Base-by-base conservation (phyloP, 139 green algal genomes). In the Asterochloris sp. region DNA sequence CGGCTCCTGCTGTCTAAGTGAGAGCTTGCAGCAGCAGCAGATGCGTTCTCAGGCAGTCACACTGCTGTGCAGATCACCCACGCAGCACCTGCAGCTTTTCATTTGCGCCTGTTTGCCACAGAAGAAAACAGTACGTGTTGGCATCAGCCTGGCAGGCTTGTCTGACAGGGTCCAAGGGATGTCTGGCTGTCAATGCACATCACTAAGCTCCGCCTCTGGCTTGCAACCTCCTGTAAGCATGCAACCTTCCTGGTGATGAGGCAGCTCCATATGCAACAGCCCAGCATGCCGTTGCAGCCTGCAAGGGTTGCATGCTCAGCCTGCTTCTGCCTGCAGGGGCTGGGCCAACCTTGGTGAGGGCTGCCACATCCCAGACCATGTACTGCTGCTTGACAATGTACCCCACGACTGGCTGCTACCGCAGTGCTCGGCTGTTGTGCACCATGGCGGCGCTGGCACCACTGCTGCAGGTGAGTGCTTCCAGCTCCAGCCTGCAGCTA, bases 391-490 rank as follows among this genome's bases (percentile, higher is more conserved):
- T 29, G 67, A 81, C 21, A 60, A 77, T 4, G 84, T 83, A 47
- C 86, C 91, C 0, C 91, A 95, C 74, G 85, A 91, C 76, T 94
- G 91, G 91, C 88, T 95, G 63, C 88, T 95, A 11, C 83, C 85
- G 10, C 80, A 87, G 76, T 91, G 87, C 78, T 83, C 62, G 11
- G 89, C 86, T 17, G 89, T 93, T 2, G 86, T 96, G 47, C 93
- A 96, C 83, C 93, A 96, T 60, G 93, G 93, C 4, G 93, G 93
- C 0, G 92, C 93, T n/a, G 92, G 92, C 66, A 96, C 91, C 64
- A 92, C 88, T 12, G 80, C 80, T 80, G 73, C 80, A 75, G 73
- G 80, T 62, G 12, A 0, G 24, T 24, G 60, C 76, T 27, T 69
- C 14, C 21, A 19, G 71, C 71, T 54, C 23, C 71, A 4, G 73